Percentiles rank a stretch among this genome's conserved stretches.
Evolutionary conservation across 2,329 filamentous ascomycete genomes (phyloP).

Genomic region (Alternaria sp.): DNA sequence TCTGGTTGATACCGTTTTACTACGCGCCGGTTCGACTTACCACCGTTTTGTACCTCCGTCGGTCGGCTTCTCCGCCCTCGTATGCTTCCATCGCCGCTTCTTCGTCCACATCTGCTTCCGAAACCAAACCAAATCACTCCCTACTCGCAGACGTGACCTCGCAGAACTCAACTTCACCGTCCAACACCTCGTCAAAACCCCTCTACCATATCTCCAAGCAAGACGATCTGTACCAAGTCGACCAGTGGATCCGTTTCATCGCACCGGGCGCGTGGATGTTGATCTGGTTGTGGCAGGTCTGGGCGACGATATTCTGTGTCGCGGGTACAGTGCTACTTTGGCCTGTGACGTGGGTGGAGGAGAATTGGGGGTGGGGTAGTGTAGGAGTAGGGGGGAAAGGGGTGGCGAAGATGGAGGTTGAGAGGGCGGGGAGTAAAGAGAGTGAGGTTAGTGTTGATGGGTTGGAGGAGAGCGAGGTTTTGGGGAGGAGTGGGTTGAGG

Average conservation of each 20-base stretch:
- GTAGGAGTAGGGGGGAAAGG: not conserved
- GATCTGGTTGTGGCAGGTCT: conserved; percentile 69
- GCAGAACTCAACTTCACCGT: not conserved
- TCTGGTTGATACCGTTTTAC: conserved; percentile 82
- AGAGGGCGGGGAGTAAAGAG: not conserved
- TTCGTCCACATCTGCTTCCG: not conserved
- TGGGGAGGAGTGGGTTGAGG: conserved; percentile 20
- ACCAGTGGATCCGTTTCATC: conserved; percentile 78
- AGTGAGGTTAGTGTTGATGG: conserved; percentile 19
- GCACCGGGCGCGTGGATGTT: conserved; percentile 64
- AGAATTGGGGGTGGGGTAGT: conserved; percentile 24
- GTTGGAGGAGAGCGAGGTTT: conserved; percentile 16
- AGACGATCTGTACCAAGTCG: conserved; percentile 82
- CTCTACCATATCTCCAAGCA: conserved; percentile 77
- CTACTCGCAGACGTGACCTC: not conserved
- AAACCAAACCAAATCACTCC: not conserved
- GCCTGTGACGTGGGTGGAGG: conserved; percentile 54
- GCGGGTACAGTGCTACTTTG: conserved; percentile 62
- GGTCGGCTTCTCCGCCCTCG: not conserved
- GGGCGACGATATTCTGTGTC: conserved; percentile 71
- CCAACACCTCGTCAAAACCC: conserved; percentile 41
- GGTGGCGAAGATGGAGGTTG: conserved; percentile 12
- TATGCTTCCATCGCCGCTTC: not conserved
- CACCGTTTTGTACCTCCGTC: conserved; percentile 68
- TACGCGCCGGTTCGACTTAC: conserved; percentile 72